These are phyloP conservation scores for Testicularia cyperi DNA, from an alignment of 1,284 basidiomycete genomes.

Conservation along the genomic window DNA sequence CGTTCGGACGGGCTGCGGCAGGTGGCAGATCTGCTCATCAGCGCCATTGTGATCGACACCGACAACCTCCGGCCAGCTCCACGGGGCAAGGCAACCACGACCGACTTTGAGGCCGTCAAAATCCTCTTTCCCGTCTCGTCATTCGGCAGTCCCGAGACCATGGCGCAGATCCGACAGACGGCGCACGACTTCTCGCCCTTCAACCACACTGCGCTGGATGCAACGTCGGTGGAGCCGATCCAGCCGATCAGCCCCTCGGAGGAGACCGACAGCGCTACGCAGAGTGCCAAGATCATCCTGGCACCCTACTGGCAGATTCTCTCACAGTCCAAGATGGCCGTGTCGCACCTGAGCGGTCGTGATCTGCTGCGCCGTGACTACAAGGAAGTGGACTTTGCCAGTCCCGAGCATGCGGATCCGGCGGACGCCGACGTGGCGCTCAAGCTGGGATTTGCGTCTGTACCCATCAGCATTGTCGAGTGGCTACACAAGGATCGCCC, in stretches of 20 bases:
- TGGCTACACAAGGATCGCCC: conserved; percentile 44
- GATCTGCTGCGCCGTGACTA: conserved; percentile 88
- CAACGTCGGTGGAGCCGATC: conserved; percentile 9
- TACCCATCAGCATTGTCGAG: conserved; percentile 42
- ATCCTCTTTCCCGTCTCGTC: conserved; percentile 40
- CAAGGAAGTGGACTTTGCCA: conserved; percentile 65
- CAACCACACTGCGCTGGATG: background rate
- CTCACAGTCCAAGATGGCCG: conserved; percentile 68
- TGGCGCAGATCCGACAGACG: conserved; percentile 9
- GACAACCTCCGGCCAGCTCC: conserved; percentile 46
- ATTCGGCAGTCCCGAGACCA: conserved; percentile 16
- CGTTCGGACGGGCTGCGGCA: conserved; percentile 14
- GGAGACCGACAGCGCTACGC: conserved; percentile 20
- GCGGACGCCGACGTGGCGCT: conserved; percentile 5
- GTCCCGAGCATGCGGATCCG: background rate
- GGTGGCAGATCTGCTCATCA: conserved; percentile 51
- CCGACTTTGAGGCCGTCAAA: conserved; percentile 39
- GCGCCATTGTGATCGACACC: conserved; percentile 62
- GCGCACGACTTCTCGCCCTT: conserved; percentile 20
- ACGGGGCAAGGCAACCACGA: conserved; percentile 38
- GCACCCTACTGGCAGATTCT: conserved; percentile 66
- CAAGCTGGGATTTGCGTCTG: conserved; percentile 40
- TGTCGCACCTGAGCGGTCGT: conserved; percentile 70
- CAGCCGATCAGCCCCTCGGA: conserved; percentile 21
- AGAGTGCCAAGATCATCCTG: conserved; percentile 37